Evolutionary conservation across 2,329 filamentous ascomycete genomes (phyloP), one percentile per base, ranked within the genome.

Genomic region (Fusarium verticillioides): DNA sequence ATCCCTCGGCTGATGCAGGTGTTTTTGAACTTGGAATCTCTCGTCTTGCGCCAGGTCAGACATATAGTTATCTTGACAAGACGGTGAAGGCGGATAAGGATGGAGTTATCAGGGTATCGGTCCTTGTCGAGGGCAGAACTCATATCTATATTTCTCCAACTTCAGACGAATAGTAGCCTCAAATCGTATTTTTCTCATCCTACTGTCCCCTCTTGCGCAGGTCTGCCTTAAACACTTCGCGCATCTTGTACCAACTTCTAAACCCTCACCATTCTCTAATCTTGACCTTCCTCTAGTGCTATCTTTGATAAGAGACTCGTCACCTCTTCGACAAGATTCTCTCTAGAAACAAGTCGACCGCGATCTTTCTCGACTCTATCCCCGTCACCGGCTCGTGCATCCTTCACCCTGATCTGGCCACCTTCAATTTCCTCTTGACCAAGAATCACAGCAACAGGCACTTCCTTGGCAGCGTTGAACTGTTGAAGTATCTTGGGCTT

Each of bases 261-360:
- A 19, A 10, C 1, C 11, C 5, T 23, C 4, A 7, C 6, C 5
- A 19, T 4, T 19, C 2, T 4, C n/a, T 50, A 34, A 3, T 34
- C 21, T 15, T 34, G 7, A 10, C 30, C 16, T 10, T 34, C 47
- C 4, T 23, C 47, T 23, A 50, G n/a, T 13, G n/a, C 30, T 23
- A 50, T 50, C 16, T 50, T 34, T 19, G 47, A 50, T 34, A 50
- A 10, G 4, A 50, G n/a, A 15, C 11, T 34, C 8, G 4, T 23
- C 21, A 50, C n/a, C 16, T 50, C 47, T 34, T 50, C 16, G 2
- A 50, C 47, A 1, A 50, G n/a, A 15, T 1, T 34, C 2, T 50
- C 30, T 34, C n/a, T 50, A 23, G 30, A 50, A 50, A 50, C 16
- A 19, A 50, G 47, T 2, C 30, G 10, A 0, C 47, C 47, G 19